These are phyloP conservation scores for Phytopythium aichiense DNA, from an alignment of 352 stramenopile species.

Conservation along the genomic window DNA sequence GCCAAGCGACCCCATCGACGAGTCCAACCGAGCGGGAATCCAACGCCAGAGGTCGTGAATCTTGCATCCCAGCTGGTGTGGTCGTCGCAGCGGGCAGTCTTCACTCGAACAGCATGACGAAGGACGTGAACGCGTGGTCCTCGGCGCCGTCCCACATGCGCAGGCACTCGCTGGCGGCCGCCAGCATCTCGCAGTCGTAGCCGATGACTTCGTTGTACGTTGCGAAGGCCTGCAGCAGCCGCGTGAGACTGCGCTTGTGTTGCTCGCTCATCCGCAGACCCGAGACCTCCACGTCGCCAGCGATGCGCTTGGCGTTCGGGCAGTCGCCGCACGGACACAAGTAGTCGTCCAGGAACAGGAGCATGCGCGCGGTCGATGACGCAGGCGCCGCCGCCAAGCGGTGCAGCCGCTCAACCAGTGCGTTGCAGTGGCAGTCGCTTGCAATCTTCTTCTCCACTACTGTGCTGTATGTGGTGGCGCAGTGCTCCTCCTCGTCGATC, in stretches of 20 bases:
- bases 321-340: slow-evolving; percentile 62
- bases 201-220: slow-evolving; percentile 68
- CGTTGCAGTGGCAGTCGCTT: slow-evolving; percentile 22
- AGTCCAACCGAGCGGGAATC: neutral
- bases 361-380: slow-evolving; percentile 12
- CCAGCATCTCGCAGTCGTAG: slow-evolving; percentile 53
- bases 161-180: slow-evolving; percentile 45
- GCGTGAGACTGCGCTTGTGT: slow-evolving; percentile 33
- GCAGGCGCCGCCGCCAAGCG: slow-evolving; percentile 14
- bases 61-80: neutral
- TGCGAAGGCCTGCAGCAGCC: slow-evolving; percentile 63
- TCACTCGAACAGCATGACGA: slow-evolving; percentile 49
- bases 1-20: neutral
- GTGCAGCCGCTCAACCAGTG: slow-evolving; percentile 24
- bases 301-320: slow-evolving; percentile 51
- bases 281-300: slow-evolving; percentile 31
- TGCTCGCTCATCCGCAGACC: slow-evolving; percentile 19
- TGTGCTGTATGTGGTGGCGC: slow-evolving; percentile 6
- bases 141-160: slow-evolving; percentile 57
- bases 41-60: neutral
- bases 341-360: slow-evolving; percentile 52
- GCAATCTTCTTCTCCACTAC: slow-evolving; percentile 7
- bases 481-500: neutral
- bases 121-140: slow-evolving; percentile 55
- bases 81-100: neutral